Evolutionary conservation across 306 rosid genomes (phyloP), one percentile per base, ranked within the genome.

Genomic region (Senna tora): DNA sequence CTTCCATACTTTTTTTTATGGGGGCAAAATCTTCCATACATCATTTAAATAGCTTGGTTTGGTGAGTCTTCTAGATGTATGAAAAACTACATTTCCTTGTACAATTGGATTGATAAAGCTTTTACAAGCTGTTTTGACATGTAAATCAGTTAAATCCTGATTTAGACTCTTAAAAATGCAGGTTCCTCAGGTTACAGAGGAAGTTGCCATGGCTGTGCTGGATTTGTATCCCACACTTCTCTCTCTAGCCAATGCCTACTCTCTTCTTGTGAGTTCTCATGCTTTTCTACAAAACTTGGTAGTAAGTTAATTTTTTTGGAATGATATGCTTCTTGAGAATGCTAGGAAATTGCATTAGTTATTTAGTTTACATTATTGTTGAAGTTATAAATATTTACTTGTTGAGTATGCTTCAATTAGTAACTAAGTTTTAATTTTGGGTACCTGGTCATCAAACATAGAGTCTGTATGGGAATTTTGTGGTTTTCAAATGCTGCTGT

Each of bases 131-230:
- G 7, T 45, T 46, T 25, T 69, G 46, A 77, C 49, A 10, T 28
- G 38, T 34, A 39, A 41, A 38, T 45, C 57, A 61, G 28, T 46
- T 47, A 32, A 46, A 61, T 28, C 32, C 65, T 43, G 13, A 69
- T 22, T 76, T 43, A 16, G 11, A 56, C 54, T 57, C n/a, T 15
- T 64, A 32, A 51, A 34, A 51, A 80, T 87, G 76, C 89, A 93
- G 98, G 96, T 89, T n/a, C 92, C 96, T 49, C 97, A 91, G 72
- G 95, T 94, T 58, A 94, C 98, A n/a, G 98, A 94, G 85, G 98
- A 89, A 76, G 78, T 87, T 83, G 98, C 98, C 64, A 66, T 91
- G 81, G 83, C 92, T 50, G 96, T 91, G 80, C 74, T 90, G 86
- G 96, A 91, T 77, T 55, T 91, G 82, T 89, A 87, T 72, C 96